These are phyloP conservation scores for Cephaloascus fragrans DNA, from an alignment of 805 yeast species.

Conservation along the genomic window DNA sequence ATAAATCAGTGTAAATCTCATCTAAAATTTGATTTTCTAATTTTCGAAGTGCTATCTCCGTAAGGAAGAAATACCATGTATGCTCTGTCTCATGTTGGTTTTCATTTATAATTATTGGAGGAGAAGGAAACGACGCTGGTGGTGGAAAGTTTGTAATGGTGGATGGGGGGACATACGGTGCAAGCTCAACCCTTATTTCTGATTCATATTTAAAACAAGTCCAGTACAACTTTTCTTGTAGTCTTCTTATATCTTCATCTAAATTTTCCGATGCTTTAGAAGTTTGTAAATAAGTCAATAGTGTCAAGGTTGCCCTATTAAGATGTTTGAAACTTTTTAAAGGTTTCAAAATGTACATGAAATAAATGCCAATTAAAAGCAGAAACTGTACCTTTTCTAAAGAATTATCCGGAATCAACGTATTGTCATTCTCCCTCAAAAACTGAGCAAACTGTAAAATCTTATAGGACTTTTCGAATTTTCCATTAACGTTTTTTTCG, in stretches of 20 bases:
- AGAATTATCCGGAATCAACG: background rate
- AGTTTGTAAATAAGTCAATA: constrained; percentile 1
- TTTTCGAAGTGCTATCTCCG: constrained; percentile 29
- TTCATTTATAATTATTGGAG: constrained; percentile 2
- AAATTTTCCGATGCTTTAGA: background rate
- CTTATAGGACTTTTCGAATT: constrained; percentile 1
- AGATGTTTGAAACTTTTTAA: constrained; percentile 3
- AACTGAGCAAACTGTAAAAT: constrained; percentile 1
- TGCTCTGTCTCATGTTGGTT: constrained; percentile 14
- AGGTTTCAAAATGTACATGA: constrained; percentile 4
- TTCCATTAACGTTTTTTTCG: constrained; percentile 1
- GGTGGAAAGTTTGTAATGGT: constrained; percentile 4
- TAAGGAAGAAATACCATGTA: constrained; percentile 27
- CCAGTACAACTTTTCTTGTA: constrained; percentile 4
- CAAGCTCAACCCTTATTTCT: constrained; percentile 4
- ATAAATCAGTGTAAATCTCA: constrained; percentile 16
- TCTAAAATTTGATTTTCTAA: constrained; percentile 25
- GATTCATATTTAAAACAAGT: constrained; percentile 4
- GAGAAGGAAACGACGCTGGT: constrained; percentile 4
- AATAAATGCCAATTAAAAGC: constrained; percentile 2
- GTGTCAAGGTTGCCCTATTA: background rate
- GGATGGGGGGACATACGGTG: constrained; percentile 2
- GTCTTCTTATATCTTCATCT: background rate
- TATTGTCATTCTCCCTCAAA: background rate
- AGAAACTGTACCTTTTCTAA: background rate